Base-by-base conservation (phyloP, 192 early-diverging fungal genomes). In the Coemansia sp. region DNA sequence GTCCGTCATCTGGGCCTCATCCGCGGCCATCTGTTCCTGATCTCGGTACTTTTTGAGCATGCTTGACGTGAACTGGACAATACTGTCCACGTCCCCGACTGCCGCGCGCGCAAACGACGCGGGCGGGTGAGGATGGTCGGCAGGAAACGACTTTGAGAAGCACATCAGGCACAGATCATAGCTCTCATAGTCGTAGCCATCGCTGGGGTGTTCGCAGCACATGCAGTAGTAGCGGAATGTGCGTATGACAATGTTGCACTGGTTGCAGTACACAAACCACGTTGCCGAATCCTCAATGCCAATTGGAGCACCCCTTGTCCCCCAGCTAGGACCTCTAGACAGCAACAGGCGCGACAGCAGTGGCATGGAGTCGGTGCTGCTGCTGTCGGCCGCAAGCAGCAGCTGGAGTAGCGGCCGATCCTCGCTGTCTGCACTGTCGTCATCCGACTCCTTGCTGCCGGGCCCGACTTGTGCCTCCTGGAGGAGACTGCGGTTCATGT, bases 221-320 rank as follows among this genome's bases (percentile, higher is more conserved):
- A 80, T 85, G 53, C 91, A 94, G 50, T 85, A 94, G 55, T 85
- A 92, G 38, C 87, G 62, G 42, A 84, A 85, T 28, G 89, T 84
- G 30, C 82, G 79, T 50, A 93, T 90, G 7, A 83, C 75, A n/a
- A 87, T 67, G 30, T 77, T 71, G 58, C 91, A 93, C 51, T 78
- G 75, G 42, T 91, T 83, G 66, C 91, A 93, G 41, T 81, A 80
- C 17, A 90, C 80, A 30, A 75, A 76, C 81, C 80, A 84, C 21
- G 71, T 60, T 0, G 57, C 58, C 21, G 69, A 77, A 57, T 82
- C 67, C 16, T 60, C 46, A 4, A 29, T 51, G 13, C 55, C 44
- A n/a, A n/a, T n/a, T n/a, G n/a, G n/a, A n/a, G n/a, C n/a, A n/a
- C n/a, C n/a, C n/a, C n/a, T n/a, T n/a, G n/a, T n/a, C n/a, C n/a